A percentile compares a stretch with the other conserved stretches of the same genome.
phyloP scores from a whole-genome alignment of 2,329 filamentous ascomycete genomes.

The Penicillium paneum region DNA sequence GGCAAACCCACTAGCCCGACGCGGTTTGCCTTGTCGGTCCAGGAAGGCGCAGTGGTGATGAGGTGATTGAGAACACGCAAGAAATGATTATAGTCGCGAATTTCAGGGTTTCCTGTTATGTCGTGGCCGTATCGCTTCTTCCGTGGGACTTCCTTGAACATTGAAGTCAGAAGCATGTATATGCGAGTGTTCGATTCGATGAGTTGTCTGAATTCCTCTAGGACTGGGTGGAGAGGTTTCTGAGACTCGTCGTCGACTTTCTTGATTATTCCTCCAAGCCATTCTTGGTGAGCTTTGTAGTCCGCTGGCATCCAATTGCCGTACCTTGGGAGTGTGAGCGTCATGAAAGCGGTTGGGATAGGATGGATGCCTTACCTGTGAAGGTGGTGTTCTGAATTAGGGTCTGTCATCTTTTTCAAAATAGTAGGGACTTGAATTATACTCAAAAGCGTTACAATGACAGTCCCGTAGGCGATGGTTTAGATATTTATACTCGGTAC shows the following conservation, averaged over 20 bases:
- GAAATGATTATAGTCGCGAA: conserved; percentile 66
- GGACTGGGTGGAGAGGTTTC: conserved; percentile 55
- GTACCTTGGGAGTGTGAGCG: conserved; percentile 34
- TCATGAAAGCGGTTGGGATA: background rate
- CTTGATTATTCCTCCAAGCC: conserved; percentile 57
- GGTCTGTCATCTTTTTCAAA: background rate
- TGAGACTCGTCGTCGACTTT: conserved; percentile 50
- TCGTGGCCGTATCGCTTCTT: conserved; percentile 60
- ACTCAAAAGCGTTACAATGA: too few species aligned
- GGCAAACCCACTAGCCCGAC: conserved; percentile 54
- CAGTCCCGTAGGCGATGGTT: background rate
- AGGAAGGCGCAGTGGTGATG: conserved; percentile 30
- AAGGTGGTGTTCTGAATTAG: conserved; percentile 11
- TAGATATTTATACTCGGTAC: background rate
- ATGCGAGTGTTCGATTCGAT: conserved; percentile 64
- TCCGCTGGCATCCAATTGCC: conserved; percentile 64
- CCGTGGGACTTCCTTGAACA: conserved; percentile 65
- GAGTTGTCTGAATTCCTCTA: conserved; percentile 63
- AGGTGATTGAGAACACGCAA: conserved; percentile 62
- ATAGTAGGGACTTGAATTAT: background rate
- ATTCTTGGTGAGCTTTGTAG: conserved; percentile 60
- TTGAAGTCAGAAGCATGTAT: conserved; percentile 64
- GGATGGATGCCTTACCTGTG: conserved; percentile 12
- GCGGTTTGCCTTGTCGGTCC: conserved; percentile 30
- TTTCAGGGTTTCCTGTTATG: conserved; percentile 60